Base-by-base conservation (phyloP, 768 basidiomycete species). In the Calocera viscosa region DNA sequence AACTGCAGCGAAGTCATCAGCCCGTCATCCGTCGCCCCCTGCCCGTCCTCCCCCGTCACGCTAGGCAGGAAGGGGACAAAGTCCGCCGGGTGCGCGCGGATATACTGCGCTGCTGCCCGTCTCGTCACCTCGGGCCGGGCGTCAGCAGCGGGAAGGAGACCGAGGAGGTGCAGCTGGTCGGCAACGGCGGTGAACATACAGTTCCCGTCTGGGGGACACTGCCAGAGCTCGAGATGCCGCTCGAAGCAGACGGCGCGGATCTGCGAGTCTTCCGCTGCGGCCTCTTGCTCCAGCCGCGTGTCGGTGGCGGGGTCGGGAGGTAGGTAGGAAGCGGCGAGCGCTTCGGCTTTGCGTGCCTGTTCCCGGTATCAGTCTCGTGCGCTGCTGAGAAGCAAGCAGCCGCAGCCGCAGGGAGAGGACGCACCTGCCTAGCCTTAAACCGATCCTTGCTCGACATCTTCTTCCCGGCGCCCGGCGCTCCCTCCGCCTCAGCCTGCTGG, bases 101-200 rank as follows among this genome's bases (percentile, higher is more conserved):
- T 92, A 76, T 92, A 96, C 64, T 82, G 76, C 0, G 94, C 85
- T 12, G 95, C 94, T 16, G 84, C 82, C 16, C 75, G 74, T 26
- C 96, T 88, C 49, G 85, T 81, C 16, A 78, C 78, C 3, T 77
- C 72, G 72, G 90, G 89, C 65, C 80, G 83, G 34, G 88, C 86
- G 68, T 86, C 75, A 16, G 78, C 71, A 1, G 82, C 71, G 10
- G 86, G 81, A 33, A 94, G 68, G 63, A 93, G 75, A 39, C 84
- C 83, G 30, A 94, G 82, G n/a, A 89, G 72, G 49, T 79, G 80
- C 34, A 96, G 84, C 74, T 99, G 95, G 76, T 98, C 93, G 28
- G 91, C 95, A 28, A 98, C 80, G 11, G 95, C 91, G 60, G 92
- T 89, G 78, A 89, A 99, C 33, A 98, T 85, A 78, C 95, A 98